A percentile compares a stretch with the other conserved stretches of the same genome.
phyloP scores from a whole-genome alignment of 2,329 filamentous ascomycete species.

The Penicillium concentricum region DNA sequence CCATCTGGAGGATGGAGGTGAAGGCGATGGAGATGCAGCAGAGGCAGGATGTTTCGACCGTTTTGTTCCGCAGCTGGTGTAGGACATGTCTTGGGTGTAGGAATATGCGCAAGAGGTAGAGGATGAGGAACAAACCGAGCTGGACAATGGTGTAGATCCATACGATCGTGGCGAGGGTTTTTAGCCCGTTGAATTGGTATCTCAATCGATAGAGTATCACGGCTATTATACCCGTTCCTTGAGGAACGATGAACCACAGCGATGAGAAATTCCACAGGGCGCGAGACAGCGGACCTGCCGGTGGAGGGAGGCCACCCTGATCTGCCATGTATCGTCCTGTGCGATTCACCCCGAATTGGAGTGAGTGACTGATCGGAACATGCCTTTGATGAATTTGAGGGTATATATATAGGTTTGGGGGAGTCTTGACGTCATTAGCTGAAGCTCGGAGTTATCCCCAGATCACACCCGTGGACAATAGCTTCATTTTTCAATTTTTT shows the following conservation, averaged over 20 bases:
- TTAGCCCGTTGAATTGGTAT: constrained; percentile 43
- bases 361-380: background rate
- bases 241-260: constrained; percentile 41
- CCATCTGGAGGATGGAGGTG: constrained; percentile 40
- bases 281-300: constrained; percentile 9
- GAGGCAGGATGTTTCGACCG: constrained; percentile 40
- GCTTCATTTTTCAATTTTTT: background rate
- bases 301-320: background rate
- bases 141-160: constrained; percentile 41
- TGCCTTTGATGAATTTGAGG: background rate
- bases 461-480: background rate
- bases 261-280: constrained; percentile 37
- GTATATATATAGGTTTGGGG: background rate
- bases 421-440: background rate
- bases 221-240: constrained; percentile 40
- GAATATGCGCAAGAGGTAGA: constrained; percentile 35
- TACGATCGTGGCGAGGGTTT: constrained; percentile 37
- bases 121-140: constrained; percentile 26
- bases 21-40: constrained; percentile 40
- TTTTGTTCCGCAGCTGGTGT: constrained; percentile 29
- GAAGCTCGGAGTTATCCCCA: background rate
- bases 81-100: constrained; percentile 34
- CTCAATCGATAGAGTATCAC: constrained; percentile 38
- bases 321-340: background rate
- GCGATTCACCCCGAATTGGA: background rate